Evolutionary conservation across 2,329 filamentous ascomycete species (phyloP), one percentile per base, ranked within the genome.

Genomic region (Fusarium buharicum): DNA sequence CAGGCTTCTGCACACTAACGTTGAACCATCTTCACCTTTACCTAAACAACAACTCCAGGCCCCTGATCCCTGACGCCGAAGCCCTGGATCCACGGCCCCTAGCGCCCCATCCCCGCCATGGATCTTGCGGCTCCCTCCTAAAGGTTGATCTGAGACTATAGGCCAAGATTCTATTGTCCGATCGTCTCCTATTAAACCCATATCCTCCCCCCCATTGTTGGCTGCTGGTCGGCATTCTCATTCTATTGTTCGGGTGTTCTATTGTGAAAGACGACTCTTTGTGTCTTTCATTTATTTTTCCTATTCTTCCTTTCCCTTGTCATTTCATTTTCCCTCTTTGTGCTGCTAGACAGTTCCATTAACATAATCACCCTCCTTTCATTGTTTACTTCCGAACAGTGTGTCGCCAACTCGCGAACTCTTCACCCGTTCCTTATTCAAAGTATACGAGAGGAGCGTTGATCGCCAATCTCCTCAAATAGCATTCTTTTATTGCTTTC

Each of bases 101-200:
- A 61, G 58, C 62, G 62, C 64, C 50, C 48, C 47, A 55, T 66
- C 67, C 66, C 67, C 68, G 53, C 66, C 66, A 69, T 69, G 66
- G 54, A 70, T 70, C 68, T 70, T 70, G 68, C 64, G 68, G 68
- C 68, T 70, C 68, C 60, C 65, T 62, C 57, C 65, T 65, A 64
- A 59, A 59, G 62, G 50, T 69, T 61, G 59, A 50, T 61, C 52
- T 56, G 52, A 67, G 54, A 34, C 40, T 48, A 28, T 33, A 69
- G 39, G 31, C 37, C 51, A 43, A 39, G 40, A 50, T 68, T 57
- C 61, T 57, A 67, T 67, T 67, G 56, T 66, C 59, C 51, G 41
- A 39, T 51, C 31, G 55, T 66, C 68, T 69, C 68, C 67, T 71
- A 71, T 70, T 71, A 71, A 71, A 59, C 44, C 47, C 59, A 57